Conservation (phyloP, 2,329 filamentous ascomycete genomes). For the Plectosphaerella plurivora region DNA sequence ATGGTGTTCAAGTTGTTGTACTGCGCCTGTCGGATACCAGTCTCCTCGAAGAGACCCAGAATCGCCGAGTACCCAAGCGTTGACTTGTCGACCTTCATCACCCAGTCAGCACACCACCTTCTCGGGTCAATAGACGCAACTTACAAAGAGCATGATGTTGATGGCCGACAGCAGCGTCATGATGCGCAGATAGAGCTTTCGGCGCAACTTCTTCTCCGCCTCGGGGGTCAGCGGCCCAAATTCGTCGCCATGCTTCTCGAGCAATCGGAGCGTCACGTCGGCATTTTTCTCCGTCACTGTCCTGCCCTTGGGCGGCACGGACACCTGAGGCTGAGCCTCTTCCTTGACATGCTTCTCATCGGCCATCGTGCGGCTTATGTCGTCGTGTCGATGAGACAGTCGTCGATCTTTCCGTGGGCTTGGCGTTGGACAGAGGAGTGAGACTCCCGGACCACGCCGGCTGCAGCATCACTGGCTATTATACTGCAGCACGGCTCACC, state of each 20-base stretch:
- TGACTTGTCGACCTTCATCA: conserved; percentile 30
- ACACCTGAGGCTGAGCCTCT: background rate
- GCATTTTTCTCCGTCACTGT: conserved; percentile 20
- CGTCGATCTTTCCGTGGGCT: no score
- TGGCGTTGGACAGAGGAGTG: no score
- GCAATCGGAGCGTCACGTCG: conserved; percentile 28
- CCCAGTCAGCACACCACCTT: no score
- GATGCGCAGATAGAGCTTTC: conserved; percentile 27
- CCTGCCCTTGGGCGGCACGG: conserved; percentile 2
- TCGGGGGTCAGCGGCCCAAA: conserved; percentile 25
- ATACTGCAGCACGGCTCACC: no score
- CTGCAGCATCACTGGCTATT: no score
- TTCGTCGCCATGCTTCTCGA: conserved; percentile 26
- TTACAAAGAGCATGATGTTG: conserved; percentile 30
- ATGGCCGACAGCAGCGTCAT: conserved; percentile 25
- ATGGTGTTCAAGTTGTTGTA: conserved; percentile 36
- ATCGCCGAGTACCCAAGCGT: conserved; percentile 34
- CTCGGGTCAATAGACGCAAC: conserved; percentile 4
- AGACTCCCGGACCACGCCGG: no score
- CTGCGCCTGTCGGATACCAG: conserved; percentile 26
- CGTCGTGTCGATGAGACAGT: background rate
- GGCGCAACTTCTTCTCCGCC: conserved; percentile 21
- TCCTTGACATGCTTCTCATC: conserved; percentile 5
- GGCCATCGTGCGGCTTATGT: background rate
- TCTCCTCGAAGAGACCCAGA: conserved; percentile 35